A percentile compares a stretch with the other conserved stretches of the same genome.
Evolutionary conservation across 306 rosid genomes (phyloP).

Genomic region (Trifolium pratense): DNA sequence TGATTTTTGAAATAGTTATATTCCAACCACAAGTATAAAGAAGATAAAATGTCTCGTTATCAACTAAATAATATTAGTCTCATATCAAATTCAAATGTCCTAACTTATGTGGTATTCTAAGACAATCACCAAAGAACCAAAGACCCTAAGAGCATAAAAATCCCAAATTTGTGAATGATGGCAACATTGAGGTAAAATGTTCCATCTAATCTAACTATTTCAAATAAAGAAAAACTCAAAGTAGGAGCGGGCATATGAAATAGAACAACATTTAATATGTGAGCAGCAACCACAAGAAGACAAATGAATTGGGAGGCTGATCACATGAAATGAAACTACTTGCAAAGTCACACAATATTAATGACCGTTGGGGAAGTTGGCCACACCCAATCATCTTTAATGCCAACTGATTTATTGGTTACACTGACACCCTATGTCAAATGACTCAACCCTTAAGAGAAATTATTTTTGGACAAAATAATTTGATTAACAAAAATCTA

Average conservation of each 20-base stretch:
- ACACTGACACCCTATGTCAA: slow-evolving; percentile 40
- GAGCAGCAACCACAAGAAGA: background rate
- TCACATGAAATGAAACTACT: slow-evolving; percentile 39
- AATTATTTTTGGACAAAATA: too few species aligned
- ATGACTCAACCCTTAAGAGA: slow-evolving; percentile 28
- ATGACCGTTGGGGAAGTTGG: slow-evolving; percentile 81
- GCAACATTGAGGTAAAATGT: too few species aligned
- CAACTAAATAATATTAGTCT: too few species aligned
- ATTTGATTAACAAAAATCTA: too few species aligned
- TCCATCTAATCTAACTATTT: background rate
- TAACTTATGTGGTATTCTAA: too few species aligned
- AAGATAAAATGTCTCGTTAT: too few species aligned
- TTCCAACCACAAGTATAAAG: too few species aligned
- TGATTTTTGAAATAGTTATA: too few species aligned
- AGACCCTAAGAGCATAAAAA: too few species aligned
- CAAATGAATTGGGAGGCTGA: background rate
- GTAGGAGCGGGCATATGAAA: slow-evolving; percentile 11
- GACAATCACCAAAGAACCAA: too few species aligned
- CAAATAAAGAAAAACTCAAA: background rate
- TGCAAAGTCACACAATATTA: slow-evolving; percentile 52
- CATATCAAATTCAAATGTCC: too few species aligned
- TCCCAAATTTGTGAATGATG: too few species aligned
- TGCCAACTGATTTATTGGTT: slow-evolving; percentile 36
- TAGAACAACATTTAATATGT: background rate
- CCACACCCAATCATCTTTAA: slow-evolving; percentile 48